A percentile compares a stretch with the other conserved stretches of the same genome.
Evolutionary conservation across 176 grass and related monocot genomes (phyloP).

Genomic region (Calamus simplicifolius): DNA sequence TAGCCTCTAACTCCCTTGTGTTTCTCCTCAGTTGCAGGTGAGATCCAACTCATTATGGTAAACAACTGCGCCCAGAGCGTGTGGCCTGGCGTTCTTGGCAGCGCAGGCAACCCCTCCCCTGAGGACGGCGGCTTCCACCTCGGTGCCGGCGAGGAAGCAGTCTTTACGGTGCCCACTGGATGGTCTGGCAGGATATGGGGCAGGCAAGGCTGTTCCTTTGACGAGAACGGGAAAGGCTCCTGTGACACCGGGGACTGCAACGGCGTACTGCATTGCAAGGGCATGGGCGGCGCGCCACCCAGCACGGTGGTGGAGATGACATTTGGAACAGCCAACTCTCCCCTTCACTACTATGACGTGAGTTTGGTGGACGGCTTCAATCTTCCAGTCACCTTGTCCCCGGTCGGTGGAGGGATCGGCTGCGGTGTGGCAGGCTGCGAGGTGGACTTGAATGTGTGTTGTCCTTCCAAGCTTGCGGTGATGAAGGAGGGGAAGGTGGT

Average conservation of each 20-base stretch:
- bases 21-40: conserved; percentile 8
- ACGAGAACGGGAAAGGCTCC: conserved; percentile 26
- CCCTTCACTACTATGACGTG: conserved; percentile 72
- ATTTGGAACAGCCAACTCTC: conserved; percentile 35
- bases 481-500: conserved; percentile 46
- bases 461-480: conserved; percentile 70
- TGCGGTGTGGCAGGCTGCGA: conserved; percentile 64
- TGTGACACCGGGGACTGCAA: conserved; percentile 35
- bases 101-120: conserved; percentile 46
- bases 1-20: not conserved
- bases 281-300: conserved; percentile 10
- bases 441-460: conserved; percentile 65
- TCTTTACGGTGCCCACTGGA: conserved; percentile 50
- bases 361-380: conserved; percentile 90
- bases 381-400: conserved; percentile 52
- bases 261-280: conserved; percentile 22
- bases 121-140: conserved; percentile 75
- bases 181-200: conserved; percentile 87
- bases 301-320: conserved; percentile 87
- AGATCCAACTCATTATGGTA: conserved; percentile 76
- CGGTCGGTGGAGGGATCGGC: conserved; percentile 61
- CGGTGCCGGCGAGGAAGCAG: conserved; percentile 36
- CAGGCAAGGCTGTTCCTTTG: conserved; percentile 69
- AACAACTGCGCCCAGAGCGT: conserved; percentile 86
- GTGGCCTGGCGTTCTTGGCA: conserved; percentile 76